Base-by-base conservation (phyloP, 2,329 filamentous ascomycete species). In the Xylariaceae sp. region DNA sequence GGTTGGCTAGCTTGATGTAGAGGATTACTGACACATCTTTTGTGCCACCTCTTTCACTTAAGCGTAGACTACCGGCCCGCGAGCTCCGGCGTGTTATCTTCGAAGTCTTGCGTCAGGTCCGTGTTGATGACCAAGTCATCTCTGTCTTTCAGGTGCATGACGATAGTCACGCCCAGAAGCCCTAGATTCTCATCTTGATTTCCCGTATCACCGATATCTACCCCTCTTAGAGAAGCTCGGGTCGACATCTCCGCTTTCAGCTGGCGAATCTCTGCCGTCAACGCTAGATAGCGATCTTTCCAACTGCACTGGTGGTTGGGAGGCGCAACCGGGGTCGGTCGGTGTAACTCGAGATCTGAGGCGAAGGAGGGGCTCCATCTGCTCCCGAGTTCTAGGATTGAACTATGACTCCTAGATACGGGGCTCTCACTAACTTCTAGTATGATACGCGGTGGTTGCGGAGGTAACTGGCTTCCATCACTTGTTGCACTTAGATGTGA, bases 41-140 rank as follows among this genome's bases (percentile, higher is more conserved):
- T 42, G 29, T 46, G 20, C 44, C 42, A 50, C 23, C 12, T 37
- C 32, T 37, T 12, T 12, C 32, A 37, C 14, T 16, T 14, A 21
- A 3, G 3, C 20, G 20, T 19, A n/a, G 32, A 7, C 44, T 46
- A 29, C 21, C 21, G 12, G 20, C 20, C 9, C 5, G 7, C 16
- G 16, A 29, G 12, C 14, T 32, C 23, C 37, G n/a, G n/a, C 21
- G 20, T 48, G 18, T 40, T 12, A 19, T 44, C 42, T 19, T 52
- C 59, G 7, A 40, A 29, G n/a, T 60, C 54, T 48, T 54, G 59
- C 1, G 58, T 67, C 65, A 81, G 68, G 64, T 81, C 76, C 2
- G 79, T 81, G 52, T 79, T 80, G 63, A 83, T 78, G 45, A 82
- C 75, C 63, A 83, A 62, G 57, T 83, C 80, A 46, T 81, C 79